A percentile compares a stretch with the other conserved stretches of the same genome.
Conservation (phyloP, 306 rosid genomes). For the Herpetospermum pedunculosum region DNA sequence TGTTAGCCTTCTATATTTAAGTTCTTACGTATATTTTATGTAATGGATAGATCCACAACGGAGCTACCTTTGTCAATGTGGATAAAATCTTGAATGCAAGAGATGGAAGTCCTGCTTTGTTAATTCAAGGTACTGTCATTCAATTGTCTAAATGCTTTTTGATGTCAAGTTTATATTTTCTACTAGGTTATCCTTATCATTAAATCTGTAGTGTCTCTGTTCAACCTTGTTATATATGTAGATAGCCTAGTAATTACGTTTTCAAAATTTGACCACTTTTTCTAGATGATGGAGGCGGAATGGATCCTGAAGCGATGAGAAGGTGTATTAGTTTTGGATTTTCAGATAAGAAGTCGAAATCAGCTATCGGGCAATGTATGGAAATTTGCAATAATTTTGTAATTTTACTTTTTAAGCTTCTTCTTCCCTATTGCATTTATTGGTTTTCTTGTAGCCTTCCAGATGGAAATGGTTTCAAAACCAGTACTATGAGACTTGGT, state of each 20-base stretch:
- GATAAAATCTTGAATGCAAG: conserved; percentile 74
- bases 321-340: conserved; percentile 95
- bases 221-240: not conserved
- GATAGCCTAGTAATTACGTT: not conserved
- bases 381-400: conserved; percentile 17
- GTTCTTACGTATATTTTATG: conserved; percentile 23
- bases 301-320: conserved; percentile 78
- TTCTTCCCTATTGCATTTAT: conserved; percentile 17
- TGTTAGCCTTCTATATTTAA: conserved; percentile 14
- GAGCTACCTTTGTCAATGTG: conserved; percentile 80
- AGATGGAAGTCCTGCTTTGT: conserved; percentile 73
- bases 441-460: conserved; percentile 30
- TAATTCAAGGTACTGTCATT: conserved; percentile 67
- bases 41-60: conserved; percentile 69
- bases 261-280: conserved; percentile 13
- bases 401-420: conserved; percentile 7
- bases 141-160: conserved; percentile 7
- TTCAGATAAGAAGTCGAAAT: conserved; percentile 63
- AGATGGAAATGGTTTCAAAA: conserved; percentile 99
- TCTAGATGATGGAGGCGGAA: conserved; percentile 87
- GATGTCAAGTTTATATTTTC: conserved; percentile 3
- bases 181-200: not conserved
- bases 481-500: conserved; percentile 97
- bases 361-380: conserved; percentile 86
- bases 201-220: not conserved